phyloP scores from a whole-genome alignment of 75 land plant genomes.

The Picea glauca region DNA sequence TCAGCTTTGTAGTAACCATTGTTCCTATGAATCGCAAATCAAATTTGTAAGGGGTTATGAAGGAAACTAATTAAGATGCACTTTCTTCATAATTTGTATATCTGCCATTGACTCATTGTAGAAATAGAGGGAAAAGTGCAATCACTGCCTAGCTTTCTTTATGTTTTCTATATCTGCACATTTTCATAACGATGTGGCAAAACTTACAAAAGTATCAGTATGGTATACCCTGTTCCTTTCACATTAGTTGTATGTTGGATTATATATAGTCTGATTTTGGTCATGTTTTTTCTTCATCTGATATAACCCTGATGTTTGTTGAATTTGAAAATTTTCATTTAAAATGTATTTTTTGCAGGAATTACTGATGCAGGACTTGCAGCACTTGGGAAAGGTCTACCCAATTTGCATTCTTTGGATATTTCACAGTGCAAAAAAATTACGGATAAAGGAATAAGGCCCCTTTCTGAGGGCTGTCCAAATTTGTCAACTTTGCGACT shows the following conservation, averaged over 20 bases:
- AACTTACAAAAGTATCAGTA: background rate
- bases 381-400: conserved; percentile 56
- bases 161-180: background rate
- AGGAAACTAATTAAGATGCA: background rate
- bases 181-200: background rate
- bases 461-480: conserved; percentile 58
- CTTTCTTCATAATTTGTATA: background rate
- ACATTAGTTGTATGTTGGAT: background rate
- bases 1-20: background rate
- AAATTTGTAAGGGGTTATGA: background rate
- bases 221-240: background rate
- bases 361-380: conserved; percentile 67
- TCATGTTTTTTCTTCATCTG: background rate
- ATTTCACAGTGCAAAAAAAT: conserved; percentile 70
- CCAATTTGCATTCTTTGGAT: conserved; percentile 60
- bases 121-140: background rate
- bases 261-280: background rate
- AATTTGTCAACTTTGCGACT: conserved; percentile 46
- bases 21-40: background rate
- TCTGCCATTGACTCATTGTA: background rate
- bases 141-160: background rate
- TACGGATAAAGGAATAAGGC: conserved; percentile 70
- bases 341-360: conserved; percentile 36
- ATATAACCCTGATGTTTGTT: background rate
- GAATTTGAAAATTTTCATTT: background rate